Evolutionary conservation across 257 asterid species (phyloP), one percentile per base, ranked within the genome.

Genomic region (Hygrophila difformis): DNA sequence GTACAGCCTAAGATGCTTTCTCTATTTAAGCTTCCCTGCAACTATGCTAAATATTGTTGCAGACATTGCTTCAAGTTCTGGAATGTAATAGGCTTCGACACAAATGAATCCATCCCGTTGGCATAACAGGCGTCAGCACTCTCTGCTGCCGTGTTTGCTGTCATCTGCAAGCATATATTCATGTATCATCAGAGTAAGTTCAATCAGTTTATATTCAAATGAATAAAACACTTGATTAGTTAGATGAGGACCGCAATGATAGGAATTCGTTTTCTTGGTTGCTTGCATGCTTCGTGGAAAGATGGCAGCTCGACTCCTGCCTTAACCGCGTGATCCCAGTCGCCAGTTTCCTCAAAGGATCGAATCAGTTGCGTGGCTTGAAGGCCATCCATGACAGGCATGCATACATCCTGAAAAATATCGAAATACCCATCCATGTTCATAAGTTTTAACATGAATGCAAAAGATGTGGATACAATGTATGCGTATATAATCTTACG

Each of bases 51-150:
- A n/a, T n/a, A 78, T 36, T 64, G 57, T 43, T 80, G 72, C 14
- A n/a, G 70, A 62, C 95, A 78, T 53, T 80, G 83, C 78, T 70
- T 81, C 57, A 83, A 65, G 61, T 64, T 83, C 47, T 80, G 92
- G 43, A 78, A 77, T 6, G 83, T 80, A 6, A 83, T 65, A 10
- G 97, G 95, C 65, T 87, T 87, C 35, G 93, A 80, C 22, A 87
- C 92, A 48, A 83, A 87, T 29, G 97, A 87, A 59, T 83, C 97
- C 97, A 83, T 87, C n/a, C 97, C n/a, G n/a, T n/a, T n/a, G n/a
- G n/a, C n/a, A n/a, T n/a, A n/a, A n/a, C n/a, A n/a, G n/a, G n/a
- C n/a, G n/a, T n/a, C n/a, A n/a, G 45, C 93, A 53, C 95, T 87
- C 61, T 87, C 97, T 5, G 92, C 75, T 34, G 73, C 54, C 10